phyloP scores from a whole-genome alignment of 306 rosid genomes.

The Rosa persica region DNA sequence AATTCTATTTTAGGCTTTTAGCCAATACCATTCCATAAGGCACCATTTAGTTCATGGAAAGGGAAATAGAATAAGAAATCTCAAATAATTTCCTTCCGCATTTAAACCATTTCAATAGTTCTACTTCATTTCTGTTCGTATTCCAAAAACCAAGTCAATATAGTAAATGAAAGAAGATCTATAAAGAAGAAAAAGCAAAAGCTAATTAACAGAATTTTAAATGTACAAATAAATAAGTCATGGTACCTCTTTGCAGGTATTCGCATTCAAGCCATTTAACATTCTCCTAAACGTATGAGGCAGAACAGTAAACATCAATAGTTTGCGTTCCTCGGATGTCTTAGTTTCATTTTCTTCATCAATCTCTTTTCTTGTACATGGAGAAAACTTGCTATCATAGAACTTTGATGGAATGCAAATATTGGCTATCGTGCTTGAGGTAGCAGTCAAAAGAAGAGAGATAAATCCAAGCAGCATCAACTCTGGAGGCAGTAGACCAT shows the following conservation, averaged over 20 bases:
- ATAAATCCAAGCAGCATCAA: conserved; percentile 98
- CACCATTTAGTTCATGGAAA: neutral
- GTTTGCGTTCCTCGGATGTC: conserved; percentile 55
- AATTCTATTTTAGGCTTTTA: conserved; percentile 28
- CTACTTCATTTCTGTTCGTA: neutral
- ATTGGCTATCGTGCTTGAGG: conserved; percentile 81
- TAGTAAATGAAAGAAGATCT: neutral
- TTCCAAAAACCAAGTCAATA: conserved; percentile 9
- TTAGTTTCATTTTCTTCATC: conserved; percentile 54
- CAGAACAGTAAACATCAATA: conserved; percentile 48
- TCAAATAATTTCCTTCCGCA: neutral
- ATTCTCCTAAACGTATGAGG: conserved; percentile 56
- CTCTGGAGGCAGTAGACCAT: conserved; percentile 56
- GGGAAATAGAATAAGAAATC: conserved; percentile 8
- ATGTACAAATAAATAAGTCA: neutral
- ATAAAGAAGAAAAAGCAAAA: neutral
- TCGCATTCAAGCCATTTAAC: conserved; percentile 47
- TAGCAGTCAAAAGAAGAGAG: conserved; percentile 92
- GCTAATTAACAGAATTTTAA: neutral
- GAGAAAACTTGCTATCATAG: conserved; percentile 71
- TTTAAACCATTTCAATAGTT: neutral
- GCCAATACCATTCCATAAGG: conserved; percentile 15
- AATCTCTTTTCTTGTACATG: conserved; percentile 74
- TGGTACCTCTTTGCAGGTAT: conserved; percentile 72
- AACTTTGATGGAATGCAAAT: conserved; percentile 90